Evolutionary conservation across 768 basidiomycete species (phyloP).

Genomic region (Gautieria morchelliformis): DNA sequence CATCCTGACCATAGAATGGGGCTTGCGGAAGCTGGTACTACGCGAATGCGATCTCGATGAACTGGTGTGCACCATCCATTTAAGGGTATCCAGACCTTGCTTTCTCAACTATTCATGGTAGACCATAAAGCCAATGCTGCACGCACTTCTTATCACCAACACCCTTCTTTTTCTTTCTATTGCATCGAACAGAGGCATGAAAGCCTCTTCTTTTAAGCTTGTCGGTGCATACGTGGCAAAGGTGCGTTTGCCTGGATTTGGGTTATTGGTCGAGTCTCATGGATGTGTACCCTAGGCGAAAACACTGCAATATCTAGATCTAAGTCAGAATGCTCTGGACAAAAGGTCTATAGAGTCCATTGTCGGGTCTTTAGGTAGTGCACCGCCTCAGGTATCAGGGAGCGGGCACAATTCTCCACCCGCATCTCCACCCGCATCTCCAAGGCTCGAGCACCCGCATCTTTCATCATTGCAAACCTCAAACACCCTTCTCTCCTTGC

Average conservation of each 20-base stretch:
- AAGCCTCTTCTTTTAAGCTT: conserved; percentile 63
- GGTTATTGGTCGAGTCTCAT: background rate
- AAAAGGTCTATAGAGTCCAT: conserved; percentile 79
- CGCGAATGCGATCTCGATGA: conserved; percentile 86
- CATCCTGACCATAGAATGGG: conserved; percentile 89
- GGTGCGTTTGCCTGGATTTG: conserved; percentile 27
- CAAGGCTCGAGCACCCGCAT: conserved; percentile 29
- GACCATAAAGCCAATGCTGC: conserved; percentile 83
- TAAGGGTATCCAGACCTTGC: background rate
- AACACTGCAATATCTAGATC: conserved; percentile 75
- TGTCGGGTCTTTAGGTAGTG: conserved; percentile 48
- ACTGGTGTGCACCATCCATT: conserved; percentile 37
- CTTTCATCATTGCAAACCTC: background rate
- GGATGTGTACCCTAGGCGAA: conserved; percentile 43
- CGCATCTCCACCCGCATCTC: conserved; percentile 23
- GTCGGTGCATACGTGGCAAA: conserved; percentile 74
- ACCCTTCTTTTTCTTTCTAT: conserved; percentile 76
- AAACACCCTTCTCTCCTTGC: conserved; percentile 52
- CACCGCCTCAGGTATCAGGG: conserved; percentile 14
- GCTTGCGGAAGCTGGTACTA: conserved; percentile 73
- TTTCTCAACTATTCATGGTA: conserved; percentile 18
- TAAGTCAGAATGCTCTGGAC: conserved; percentile 80
- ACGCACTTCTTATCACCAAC: conserved; percentile 77
- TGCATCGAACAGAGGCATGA: conserved; percentile 78
- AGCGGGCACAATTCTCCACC: conserved; percentile 1